phyloP scores from a whole-genome alignment of 345 rosid genomes.

The Brassica nigra region DNA sequence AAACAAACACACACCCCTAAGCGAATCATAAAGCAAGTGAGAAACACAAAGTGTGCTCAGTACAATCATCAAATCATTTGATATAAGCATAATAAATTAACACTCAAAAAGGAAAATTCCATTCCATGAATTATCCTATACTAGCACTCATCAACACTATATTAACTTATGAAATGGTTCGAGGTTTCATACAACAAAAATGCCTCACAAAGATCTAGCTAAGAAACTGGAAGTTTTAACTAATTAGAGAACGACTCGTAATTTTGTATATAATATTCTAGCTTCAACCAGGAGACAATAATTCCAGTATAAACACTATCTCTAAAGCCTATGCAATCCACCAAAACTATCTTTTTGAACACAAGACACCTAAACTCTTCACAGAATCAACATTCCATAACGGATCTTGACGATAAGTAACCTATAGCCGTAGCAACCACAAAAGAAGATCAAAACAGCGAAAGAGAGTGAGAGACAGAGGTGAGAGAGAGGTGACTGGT shows the following conservation, averaged over 20 bases:
- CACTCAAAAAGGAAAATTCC: no score
- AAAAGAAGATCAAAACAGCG: no score
- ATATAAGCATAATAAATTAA: slow-evolving; percentile 33
- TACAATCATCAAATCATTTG: no score
- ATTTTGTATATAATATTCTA: not conserved
- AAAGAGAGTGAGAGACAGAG: no score
- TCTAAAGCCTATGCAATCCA: not conserved
- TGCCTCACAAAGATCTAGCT: not conserved
- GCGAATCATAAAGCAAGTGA: no score
- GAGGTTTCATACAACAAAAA: not conserved
- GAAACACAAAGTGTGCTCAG: no score
- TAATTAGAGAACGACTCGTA: no score
- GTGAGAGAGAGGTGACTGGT: no score
- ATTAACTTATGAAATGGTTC: not conserved
- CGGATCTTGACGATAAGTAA: not conserved
- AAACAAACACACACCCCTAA: no score
- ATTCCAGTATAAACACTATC: not conserved
- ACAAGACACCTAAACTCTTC: not conserved
- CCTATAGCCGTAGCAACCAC: not conserved
- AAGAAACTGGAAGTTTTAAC: not conserved
- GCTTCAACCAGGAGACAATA: not conserved
- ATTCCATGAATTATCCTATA: no score
- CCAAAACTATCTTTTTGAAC: not conserved
- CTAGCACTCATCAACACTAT: not conserved
- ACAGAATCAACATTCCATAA: not conserved